Conservation (phyloP, 345 rosid genomes). For the Sapria himalayana region DNA sequence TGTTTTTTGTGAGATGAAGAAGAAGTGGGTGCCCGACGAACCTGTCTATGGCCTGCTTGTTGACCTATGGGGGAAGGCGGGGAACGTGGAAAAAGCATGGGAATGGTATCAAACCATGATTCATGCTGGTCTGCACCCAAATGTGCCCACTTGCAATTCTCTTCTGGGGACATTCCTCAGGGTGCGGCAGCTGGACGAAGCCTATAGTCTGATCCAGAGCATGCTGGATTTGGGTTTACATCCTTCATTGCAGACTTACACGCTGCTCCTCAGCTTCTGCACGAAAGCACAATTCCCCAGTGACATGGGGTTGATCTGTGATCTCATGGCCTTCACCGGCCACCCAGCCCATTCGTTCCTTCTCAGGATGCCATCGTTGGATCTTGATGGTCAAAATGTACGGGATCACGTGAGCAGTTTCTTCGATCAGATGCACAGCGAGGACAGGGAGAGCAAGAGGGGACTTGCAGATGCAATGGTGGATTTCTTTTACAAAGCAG, state of each 20-base stretch:
- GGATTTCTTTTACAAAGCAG: constrained; percentile 81
- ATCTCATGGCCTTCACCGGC: constrained; percentile 60
- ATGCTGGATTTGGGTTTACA: constrained; percentile 50
- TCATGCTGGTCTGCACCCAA: constrained; percentile 56
- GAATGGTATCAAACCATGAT: constrained; percentile 79
- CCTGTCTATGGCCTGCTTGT: constrained; percentile 82
- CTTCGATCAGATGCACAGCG: constrained; percentile 78
- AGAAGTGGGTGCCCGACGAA: constrained; percentile 81
- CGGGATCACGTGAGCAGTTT: constrained; percentile 49
- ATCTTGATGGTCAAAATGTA: constrained; percentile 83
- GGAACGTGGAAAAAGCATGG: constrained; percentile 66
- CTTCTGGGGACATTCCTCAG: constrained; percentile 74
- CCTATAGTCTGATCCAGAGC: constrained; percentile 46
- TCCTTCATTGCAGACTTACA: constrained; percentile 73
- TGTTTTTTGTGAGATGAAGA: constrained; percentile 55
- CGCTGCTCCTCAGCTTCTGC: constrained; percentile 73
- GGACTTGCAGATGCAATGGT: constrained; percentile 79
- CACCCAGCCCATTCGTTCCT: constrained; percentile 77
- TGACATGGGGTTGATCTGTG: constrained; percentile 56
- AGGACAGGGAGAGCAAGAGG: constrained; percentile 94
- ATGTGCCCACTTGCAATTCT: constrained; percentile 88
- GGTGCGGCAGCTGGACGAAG: constrained; percentile 45
- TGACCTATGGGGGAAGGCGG: constrained; percentile 89
- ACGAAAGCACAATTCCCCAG: constrained; percentile 48
- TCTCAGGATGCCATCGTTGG: constrained; percentile 53